Percentiles rank a stretch among this genome's conserved stretches.
Evolutionary conservation across 2,329 filamentous ascomycete genomes (phyloP).

Genomic region (Mollisia scopiformis): DNA sequence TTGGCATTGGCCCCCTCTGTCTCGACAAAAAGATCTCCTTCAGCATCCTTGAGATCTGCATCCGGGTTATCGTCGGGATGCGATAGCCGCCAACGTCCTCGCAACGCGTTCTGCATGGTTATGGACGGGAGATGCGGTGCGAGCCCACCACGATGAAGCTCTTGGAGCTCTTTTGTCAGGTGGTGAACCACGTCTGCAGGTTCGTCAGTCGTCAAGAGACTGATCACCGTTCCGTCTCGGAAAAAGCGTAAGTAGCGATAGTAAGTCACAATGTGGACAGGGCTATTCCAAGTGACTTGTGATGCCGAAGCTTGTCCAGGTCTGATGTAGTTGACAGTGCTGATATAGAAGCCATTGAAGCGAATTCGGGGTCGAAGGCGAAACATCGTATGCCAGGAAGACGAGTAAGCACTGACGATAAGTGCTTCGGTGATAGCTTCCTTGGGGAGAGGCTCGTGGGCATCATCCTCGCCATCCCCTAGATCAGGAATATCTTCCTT

Average conservation of each 20-base stretch:
- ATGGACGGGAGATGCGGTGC: conserved; percentile 46
- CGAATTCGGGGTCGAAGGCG: conserved; percentile 81
- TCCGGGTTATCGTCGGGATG: conserved; percentile 32
- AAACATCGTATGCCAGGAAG: conserved; percentile 72
- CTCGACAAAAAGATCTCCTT: conserved; percentile 78
- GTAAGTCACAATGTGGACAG: conserved; percentile 95
- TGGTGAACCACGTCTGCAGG: conserved; percentile 87
- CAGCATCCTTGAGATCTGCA: conserved; percentile 45
- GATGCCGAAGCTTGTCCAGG: conserved; percentile 74
- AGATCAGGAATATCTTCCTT: conserved; percentile 27
- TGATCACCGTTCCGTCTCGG: conserved; percentile 83
- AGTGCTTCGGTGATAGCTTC: conserved; percentile 33
- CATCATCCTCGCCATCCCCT: conserved; percentile 9
- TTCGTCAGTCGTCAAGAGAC: conserved; percentile 78
- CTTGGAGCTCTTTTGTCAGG: conserved; percentile 72
- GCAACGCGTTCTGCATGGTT: conserved; percentile 70
- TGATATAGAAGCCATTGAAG: conserved; percentile 96
- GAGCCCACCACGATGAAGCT: conserved; percentile 29
- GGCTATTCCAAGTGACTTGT: conserved; percentile 75
- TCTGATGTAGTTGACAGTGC: conserved; percentile 92
- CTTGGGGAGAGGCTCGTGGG: conserved; percentile 15
- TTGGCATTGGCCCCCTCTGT: conserved; percentile 79
- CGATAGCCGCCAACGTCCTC: conserved; percentile 66
- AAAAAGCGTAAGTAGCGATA: conserved; percentile 97
- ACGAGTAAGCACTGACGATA: conserved; percentile 46